A percentile compares a stretch with the other conserved stretches of the same genome.
phyloP scores from a whole-genome alignment of 805 yeast species.

The Kluyveromyces wickerhamii region DNA sequence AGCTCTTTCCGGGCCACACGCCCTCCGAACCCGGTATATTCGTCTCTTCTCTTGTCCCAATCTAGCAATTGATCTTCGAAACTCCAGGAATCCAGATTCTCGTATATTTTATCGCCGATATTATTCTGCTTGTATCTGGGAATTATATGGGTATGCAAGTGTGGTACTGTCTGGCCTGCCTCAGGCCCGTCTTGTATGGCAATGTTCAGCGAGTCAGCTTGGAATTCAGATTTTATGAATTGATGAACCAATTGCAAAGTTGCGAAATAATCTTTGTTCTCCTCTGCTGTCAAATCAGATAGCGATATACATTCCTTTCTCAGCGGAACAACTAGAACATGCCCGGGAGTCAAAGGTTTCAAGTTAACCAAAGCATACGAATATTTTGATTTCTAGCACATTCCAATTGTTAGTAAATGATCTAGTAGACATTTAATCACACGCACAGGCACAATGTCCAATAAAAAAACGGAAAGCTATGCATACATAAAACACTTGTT shows the following conservation, averaged over 20 bases:
- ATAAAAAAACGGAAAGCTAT: neutral
- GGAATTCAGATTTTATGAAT: slow-evolving; percentile 57
- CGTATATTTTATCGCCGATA: slow-evolving; percentile 68
- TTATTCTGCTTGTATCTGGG: slow-evolving; percentile 62
- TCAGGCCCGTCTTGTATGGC: slow-evolving; percentile 96
- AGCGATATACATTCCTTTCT: slow-evolving; percentile 53
- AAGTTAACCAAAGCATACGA: slow-evolving; percentile 85
- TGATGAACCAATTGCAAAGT: slow-evolving; percentile 64
- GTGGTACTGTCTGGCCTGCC: slow-evolving; percentile 95
- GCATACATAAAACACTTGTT: slow-evolving; percentile 27
- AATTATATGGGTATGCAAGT: slow-evolving; percentile 86
- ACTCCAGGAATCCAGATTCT: slow-evolving; percentile 55
- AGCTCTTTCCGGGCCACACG: slow-evolving; percentile 20
- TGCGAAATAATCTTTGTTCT: slow-evolving; percentile 66
- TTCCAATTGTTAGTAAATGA: neutral
- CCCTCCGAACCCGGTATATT: slow-evolving; percentile 19
- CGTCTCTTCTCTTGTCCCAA: slow-evolving; percentile 26
- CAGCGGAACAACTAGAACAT: slow-evolving; percentile 81
- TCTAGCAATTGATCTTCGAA: slow-evolving; percentile 28
- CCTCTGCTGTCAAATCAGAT: slow-evolving; percentile 63
- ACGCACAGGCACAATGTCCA: too few species aligned
- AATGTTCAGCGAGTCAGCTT: slow-evolving; percentile 78
- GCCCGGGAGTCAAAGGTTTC: slow-evolving; percentile 92
- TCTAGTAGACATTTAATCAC: neutral
- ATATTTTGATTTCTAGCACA: slow-evolving; percentile 43